Conservation (phyloP, 805 yeast species). For the Myxozyma melibiosi region DNA sequence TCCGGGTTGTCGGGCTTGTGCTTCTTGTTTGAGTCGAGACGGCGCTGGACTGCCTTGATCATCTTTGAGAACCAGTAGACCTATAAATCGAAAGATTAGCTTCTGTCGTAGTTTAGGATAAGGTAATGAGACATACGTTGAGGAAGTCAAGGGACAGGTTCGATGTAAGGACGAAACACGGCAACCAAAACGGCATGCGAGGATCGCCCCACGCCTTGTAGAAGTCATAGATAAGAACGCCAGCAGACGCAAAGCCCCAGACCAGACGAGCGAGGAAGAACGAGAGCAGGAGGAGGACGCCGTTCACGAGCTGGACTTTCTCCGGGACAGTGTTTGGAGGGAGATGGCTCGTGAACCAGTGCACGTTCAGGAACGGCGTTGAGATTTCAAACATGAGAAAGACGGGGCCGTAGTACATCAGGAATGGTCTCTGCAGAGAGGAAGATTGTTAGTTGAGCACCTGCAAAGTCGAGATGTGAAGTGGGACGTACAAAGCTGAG, state of each 20-base stretch:
- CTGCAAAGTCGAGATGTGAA: background rate
- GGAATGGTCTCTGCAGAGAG: constrained; percentile 56
- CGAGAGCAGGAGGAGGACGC: constrained; percentile 63
- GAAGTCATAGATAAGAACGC: constrained; percentile 49
- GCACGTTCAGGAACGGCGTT: constrained; percentile 91
- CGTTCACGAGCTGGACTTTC: constrained; percentile 56
- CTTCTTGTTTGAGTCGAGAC: constrained; percentile 16
- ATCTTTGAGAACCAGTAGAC: constrained; percentile 86
- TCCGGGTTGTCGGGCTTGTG: constrained; percentile 14
- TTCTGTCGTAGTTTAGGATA: background rate
- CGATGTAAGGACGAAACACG: constrained; percentile 54
- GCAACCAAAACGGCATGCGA: constrained; percentile 46
- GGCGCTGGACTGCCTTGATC: constrained; percentile 61
- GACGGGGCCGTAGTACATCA: constrained; percentile 78
- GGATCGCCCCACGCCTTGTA: background rate
- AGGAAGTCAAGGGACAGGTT: constrained; percentile 66
- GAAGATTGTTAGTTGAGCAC: background rate
- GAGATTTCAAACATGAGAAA: constrained; percentile 85
- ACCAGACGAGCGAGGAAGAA: constrained; percentile 79
- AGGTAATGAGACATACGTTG: constrained; percentile 46
- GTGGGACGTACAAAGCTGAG: constrained; percentile 52
- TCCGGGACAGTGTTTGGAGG: constrained; percentile 68
- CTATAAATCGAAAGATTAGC: constrained; percentile 4
- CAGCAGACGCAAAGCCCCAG: constrained; percentile 84
- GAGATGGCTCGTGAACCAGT: constrained; percentile 84